Evolutionary conservation across 78 protist species (phyloP).

Genomic region (Dictyostelium firmibasis): DNA sequence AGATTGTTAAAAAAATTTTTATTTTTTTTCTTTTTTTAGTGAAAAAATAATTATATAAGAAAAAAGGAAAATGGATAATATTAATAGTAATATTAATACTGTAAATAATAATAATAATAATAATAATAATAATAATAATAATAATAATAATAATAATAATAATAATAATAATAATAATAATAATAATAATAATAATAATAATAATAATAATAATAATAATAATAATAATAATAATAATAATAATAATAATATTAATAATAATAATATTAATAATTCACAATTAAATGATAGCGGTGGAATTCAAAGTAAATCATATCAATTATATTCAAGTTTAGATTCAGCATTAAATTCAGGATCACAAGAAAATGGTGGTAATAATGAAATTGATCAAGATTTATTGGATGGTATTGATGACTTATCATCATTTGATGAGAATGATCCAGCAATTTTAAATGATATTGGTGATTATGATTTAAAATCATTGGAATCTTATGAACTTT

Average conservation of each 20-base stretch:
- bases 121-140: not conserved
- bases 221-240: not conserved
- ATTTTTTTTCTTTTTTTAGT: not conserved
- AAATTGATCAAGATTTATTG: conserved; percentile 7
- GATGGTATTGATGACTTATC: conserved; percentile 6
- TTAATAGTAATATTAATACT: not conserved
- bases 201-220: not conserved
- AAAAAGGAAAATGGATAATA: not conserved
- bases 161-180: not conserved
- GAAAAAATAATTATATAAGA: not conserved
- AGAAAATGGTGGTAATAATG: not conserved
- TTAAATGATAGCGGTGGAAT: not conserved
- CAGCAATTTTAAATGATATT: not conserved
- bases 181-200: not conserved
- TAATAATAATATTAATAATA: not conserved
- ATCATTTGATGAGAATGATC: conserved; percentile 5
- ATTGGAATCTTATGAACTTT: not conserved
- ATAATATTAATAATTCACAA: not conserved
- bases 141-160: not conserved
- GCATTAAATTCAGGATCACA: not conserved
- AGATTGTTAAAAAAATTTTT: not conserved
- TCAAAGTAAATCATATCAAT: conserved; percentile 1
- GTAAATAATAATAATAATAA: not conserved
- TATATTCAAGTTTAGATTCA: conserved; percentile 9
- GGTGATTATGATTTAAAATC: conserved; percentile 6